Conservation (phyloP, 2,329 filamentous ascomycete genomes). For the Penicillium sp. region DNA sequence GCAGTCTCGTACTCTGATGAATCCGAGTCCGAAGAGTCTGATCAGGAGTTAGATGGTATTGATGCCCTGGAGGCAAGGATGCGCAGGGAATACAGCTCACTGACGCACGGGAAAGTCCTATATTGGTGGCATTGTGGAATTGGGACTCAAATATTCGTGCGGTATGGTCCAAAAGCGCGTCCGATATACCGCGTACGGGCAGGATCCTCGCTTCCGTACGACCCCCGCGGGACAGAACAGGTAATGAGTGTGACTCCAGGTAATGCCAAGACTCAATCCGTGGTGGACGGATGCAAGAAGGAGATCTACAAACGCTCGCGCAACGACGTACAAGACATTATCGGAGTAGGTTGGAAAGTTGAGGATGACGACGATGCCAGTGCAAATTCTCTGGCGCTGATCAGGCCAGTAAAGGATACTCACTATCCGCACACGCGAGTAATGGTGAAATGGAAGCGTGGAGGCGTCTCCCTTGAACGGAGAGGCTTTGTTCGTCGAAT, state of each 20-base stretch:
- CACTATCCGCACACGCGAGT: constrained; percentile 23
- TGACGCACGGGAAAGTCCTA: constrained; percentile 20
- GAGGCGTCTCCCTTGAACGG: constrained; percentile 16
- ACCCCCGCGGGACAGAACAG: constrained; percentile 5
- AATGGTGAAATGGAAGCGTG: constrained; percentile 25
- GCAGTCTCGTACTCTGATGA: background rate
- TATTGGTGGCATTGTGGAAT: constrained; percentile 27
- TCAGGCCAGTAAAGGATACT: constrained; percentile 13
- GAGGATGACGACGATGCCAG: constrained; percentile 21
- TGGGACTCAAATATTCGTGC: constrained; percentile 23
- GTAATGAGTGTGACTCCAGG: constrained; percentile 4
- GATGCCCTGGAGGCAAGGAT: constrained; percentile 35
- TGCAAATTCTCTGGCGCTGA: constrained; percentile 17
- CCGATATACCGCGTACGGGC: constrained; percentile 25
- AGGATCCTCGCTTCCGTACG: constrained; percentile 21
- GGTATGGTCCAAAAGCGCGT: constrained; percentile 16
- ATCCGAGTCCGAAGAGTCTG: background rate
- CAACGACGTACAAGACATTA: constrained; percentile 20
- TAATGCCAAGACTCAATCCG: too few species aligned
- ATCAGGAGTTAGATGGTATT: background rate
- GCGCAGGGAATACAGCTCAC: constrained; percentile 7
- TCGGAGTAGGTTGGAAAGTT: constrained; percentile 27
- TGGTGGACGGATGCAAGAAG: too few species aligned
- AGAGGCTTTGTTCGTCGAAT: constrained; percentile 24
- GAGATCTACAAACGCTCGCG: constrained; percentile 11